Evolutionary conservation across 148 eudicot species (phyloP).

Genomic region (Spergularia marina): DNA sequence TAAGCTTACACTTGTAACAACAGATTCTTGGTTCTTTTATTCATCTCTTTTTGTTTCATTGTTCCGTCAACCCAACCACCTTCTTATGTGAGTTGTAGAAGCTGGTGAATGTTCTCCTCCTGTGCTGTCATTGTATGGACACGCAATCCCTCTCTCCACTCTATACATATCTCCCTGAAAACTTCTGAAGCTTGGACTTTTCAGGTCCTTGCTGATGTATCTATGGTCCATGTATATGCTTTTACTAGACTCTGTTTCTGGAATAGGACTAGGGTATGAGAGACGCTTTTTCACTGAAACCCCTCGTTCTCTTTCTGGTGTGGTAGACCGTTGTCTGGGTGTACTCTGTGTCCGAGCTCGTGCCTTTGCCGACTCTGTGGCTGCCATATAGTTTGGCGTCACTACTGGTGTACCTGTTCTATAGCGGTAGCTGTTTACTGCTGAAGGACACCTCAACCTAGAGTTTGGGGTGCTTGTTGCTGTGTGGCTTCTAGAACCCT

Average conservation of each 20-base stretch:
- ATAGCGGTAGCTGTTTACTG: slow-evolving; percentile 9
- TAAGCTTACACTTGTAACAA: background rate
- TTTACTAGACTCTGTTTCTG: slow-evolving; percentile 6
- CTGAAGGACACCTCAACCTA: slow-evolving; percentile 32
- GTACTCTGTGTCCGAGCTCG: slow-evolving; percentile 55
- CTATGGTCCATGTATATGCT: slow-evolving; percentile 29
- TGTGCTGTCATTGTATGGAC: slow-evolving; percentile 52
- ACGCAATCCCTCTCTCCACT: slow-evolving; percentile 38
- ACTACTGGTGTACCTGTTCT: slow-evolving; percentile 11
- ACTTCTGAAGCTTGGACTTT: slow-evolving; percentile 85
- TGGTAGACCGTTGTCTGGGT: slow-evolving; percentile 60
- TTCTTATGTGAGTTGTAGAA: slow-evolving; percentile 75
- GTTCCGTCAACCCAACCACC: slow-evolving; percentile 58
- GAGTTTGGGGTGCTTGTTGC: slow-evolving; percentile 60
- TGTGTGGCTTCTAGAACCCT: slow-evolving; percentile 40
- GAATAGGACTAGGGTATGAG: slow-evolving; percentile 54
- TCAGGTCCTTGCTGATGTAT: slow-evolving; percentile 41
- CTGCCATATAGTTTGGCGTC: slow-evolving; percentile 74
- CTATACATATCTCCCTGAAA: slow-evolving; percentile 41
- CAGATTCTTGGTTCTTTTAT: too few relatives aligned
- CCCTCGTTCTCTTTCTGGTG: slow-evolving; percentile 60
- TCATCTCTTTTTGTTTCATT: background rate
- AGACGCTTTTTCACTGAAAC: slow-evolving; percentile 61
- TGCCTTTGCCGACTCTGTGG: slow-evolving; percentile 84
- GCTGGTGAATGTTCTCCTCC: slow-evolving; percentile 85